Evolutionary conservation across 1,284 basidiomycete genomes (phyloP), one percentile per base, ranked within the genome.

Genomic region (Cryptococcus sp.): DNA sequence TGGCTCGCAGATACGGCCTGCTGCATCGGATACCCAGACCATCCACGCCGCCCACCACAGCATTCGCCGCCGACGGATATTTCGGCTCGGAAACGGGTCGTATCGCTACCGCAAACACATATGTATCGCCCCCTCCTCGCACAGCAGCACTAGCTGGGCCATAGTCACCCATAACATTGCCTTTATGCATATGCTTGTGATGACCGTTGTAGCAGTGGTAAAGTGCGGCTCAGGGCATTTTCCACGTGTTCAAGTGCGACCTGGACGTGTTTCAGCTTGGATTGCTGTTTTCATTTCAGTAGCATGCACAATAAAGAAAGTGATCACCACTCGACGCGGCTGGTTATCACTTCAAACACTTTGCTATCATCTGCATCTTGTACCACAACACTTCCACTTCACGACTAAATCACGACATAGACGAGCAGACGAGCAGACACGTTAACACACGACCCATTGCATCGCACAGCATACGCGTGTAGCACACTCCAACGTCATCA

Each of bases 21-120:
- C 80, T 97, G 19, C 93, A 97, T 77, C 87, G 93, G 54, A 94
- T 96, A 71, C 93, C 93, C 1, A 78, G 78, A 48, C 80, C 80
- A 4, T 64, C 67, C 10, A 74, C 71, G 5, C 70, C 75, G 15
- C 65, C 65, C 20, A 31, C 56, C 8, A 56, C 66, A 8, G 65
- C 72, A 15, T 57, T 60, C 41, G 46, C 55, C 15, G 57, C 65
- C 3, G 68, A 73, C 38, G 66, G 61, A 15, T 72, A 70, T 56
- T 70, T 69, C 44, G 55, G 54, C 6, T 47, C 50, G 10, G 56
- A 54, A 10, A n/a, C 47, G 8, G 25, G 22, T 22, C 48, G 23
- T 31, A 15, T 50, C 19, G 19, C 22, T 47, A 22, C 45, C 19
- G 22, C 22, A 22, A 19, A 15, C 17, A 47, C 45, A 47, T 27